Conservation (phyloP, 73 alveolate species). For the Paramecium sexaurelia region DNA sequence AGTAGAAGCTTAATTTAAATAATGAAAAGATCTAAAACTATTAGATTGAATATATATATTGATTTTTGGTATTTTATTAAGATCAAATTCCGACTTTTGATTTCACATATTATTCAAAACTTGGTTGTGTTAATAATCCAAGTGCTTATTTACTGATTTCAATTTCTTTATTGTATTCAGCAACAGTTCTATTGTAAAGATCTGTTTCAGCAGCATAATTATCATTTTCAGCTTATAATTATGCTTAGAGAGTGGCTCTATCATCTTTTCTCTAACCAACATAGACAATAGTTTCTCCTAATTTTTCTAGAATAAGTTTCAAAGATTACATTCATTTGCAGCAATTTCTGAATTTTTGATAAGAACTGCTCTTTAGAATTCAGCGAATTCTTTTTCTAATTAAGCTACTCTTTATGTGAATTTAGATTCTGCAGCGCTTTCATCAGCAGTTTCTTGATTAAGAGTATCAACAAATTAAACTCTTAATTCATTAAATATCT, state of each 20-base stretch:
- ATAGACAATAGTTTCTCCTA: conserved; percentile 8
- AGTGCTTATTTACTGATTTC: conserved; percentile 4
- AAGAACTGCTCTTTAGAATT: conserved; percentile 59
- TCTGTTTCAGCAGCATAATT: conserved; percentile 56
- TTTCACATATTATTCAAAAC: conserved; percentile 42
- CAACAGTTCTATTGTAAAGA: conserved; percentile 17
- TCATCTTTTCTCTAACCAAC: conserved; percentile 22
- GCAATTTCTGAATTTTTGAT: conserved; percentile 40
- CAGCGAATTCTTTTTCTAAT: conserved; percentile 46
- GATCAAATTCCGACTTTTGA: conserved; percentile 52
- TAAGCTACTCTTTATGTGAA: conserved; percentile 17
- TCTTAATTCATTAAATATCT: conserved; percentile 58
- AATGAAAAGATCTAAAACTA: not conserved
- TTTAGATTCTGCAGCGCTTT: conserved; percentile 34
- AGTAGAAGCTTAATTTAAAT: not conserved
- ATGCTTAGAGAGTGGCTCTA: not conserved
- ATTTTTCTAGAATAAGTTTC: not conserved
- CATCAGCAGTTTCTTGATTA: conserved; percentile 43
- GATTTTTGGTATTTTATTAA: not conserved
- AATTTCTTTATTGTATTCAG: conserved; percentile 45
- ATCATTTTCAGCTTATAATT: conserved; percentile 57
- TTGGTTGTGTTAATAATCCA: conserved; percentile 4
- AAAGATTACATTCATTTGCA: conserved; percentile 25
- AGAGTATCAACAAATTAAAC: conserved; percentile 26
- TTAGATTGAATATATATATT: not conserved